Percentiles rank a stretch among this genome's conserved stretches.
Evolutionary conservation across 108 stramenopile genomes (phyloP).

Genomic region (Discostella pseudostelligera): DNA sequence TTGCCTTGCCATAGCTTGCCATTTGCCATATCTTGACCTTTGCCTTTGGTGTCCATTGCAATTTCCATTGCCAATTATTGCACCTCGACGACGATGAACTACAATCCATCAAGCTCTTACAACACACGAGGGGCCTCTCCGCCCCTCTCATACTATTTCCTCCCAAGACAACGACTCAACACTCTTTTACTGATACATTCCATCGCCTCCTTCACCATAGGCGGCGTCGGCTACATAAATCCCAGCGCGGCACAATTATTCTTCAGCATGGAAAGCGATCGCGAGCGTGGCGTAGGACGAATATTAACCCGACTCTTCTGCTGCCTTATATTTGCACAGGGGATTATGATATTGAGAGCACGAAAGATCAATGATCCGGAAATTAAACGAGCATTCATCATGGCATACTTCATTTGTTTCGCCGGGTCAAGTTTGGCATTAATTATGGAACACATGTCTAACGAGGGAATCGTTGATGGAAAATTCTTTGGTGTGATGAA

Average conservation of each 20-base stretch:
- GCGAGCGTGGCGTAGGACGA: conserved; percentile 49
- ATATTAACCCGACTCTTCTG: conserved; percentile 46
- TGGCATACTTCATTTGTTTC: conserved; percentile 60
- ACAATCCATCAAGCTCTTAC: conserved; percentile 13
- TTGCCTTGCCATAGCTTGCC: too few species aligned
- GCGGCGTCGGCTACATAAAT: conserved; percentile 43
- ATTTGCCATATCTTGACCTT: conserved; percentile 52
- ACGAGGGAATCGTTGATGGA: conserved; percentile 54
- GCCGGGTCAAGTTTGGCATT: conserved; percentile 43
- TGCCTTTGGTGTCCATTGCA: conserved; percentile 54
- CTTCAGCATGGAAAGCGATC: conserved; percentile 49
- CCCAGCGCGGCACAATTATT: conserved; percentile 34
- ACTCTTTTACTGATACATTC: conserved; percentile 52
- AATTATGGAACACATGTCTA: conserved; percentile 47
- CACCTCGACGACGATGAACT: conserved; percentile 35
- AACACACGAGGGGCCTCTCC: conserved; percentile 28
- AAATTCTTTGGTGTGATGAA: conserved; percentile 52
- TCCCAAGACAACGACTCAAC: conserved; percentile 55
- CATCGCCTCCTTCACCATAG: conserved; percentile 39
- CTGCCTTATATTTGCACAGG: conserved; percentile 56
- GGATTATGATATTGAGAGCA: conserved; percentile 54
- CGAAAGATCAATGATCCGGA: conserved; percentile 59
- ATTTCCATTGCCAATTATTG: conserved; percentile 50
- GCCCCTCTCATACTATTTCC: conserved; percentile 47
- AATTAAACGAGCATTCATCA: conserved; percentile 57